Conservation (phyloP, 768 basidiomycete genomes). For the Aureoboletus auriporus region DNA sequence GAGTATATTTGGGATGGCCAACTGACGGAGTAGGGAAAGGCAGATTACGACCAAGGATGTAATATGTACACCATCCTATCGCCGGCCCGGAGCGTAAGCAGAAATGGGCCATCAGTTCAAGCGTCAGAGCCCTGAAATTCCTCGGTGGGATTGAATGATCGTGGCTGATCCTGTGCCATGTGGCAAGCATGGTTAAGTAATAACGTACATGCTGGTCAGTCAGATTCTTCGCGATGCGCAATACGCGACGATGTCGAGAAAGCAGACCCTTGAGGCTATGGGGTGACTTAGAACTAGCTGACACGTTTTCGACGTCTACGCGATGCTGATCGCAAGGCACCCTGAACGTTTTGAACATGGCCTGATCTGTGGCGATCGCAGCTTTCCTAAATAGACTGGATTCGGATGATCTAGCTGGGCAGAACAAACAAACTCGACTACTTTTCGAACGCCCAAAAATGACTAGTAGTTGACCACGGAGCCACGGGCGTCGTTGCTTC, state of each 20-base stretch:
- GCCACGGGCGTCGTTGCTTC: constrained; percentile 13
- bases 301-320: constrained; percentile 30
- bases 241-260: constrained; percentile 11
- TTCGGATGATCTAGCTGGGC: too few relatives aligned
- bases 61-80: neutral
- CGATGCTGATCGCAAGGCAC: constrained; percentile 6
- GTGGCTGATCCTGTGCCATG: constrained; percentile 5
- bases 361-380: constrained; percentile 15
- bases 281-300: neutral
- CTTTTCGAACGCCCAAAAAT: neutral
- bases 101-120: neutral
- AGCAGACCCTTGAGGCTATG: constrained; percentile 14
- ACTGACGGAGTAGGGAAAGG: constrained; percentile 2
- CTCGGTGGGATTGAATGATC: neutral
- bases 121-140: neutral
- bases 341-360: constrained; percentile 9
- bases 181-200: neutral
- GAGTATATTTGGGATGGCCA: constrained; percentile 78
- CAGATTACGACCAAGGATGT: constrained; percentile 8
- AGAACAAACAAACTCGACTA: constrained; percentile 6
- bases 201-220: neutral
- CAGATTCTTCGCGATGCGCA: neutral
- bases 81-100: neutral
- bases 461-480: constrained; percentile 10
- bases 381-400: neutral